Evolutionary conservation across 225 moss, liverwort and hornwort genomes (phyloP), one percentile per base, ranked within the genome.

Genomic region (Bryoerythrophyllum caledonicum): DNA sequence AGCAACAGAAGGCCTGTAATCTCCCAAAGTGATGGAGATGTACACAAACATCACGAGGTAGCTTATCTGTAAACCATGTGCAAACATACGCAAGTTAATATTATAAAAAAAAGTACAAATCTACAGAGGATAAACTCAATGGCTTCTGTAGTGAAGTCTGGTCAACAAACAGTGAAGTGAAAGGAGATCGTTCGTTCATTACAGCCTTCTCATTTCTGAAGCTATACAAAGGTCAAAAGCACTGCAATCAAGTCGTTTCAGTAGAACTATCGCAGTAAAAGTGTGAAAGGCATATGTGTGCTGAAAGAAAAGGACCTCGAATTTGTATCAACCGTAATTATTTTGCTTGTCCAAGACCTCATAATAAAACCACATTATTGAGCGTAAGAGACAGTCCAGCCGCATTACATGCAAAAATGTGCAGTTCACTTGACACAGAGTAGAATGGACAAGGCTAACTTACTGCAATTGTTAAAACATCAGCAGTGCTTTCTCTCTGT

Each of bases 31-130:
- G 46, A 94, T 84, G 37, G 96, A 83, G 72, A 97, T 94, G 81
- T 97, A 97, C 27, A 88, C 68, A 77, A 97, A 97, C 96, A 97
- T 97, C 41, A 97, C 94, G 34, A 91, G 77, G 68, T 97, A 97
- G 85, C 96, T 97, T 54, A 91, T 84, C 96, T 97, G 92, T 74
- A 84, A 80, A 74, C n/a, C 78, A 86, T 4, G 48, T 49, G 44
- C 75, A 73, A 60, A 76, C 49, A 70, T 63, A 60, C 65, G 17
- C 44, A 24, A 28, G 19, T 49, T 49, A 62, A 55, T 73, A 2
- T 68, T 60, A n/a, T n/a, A n/a, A n/a, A n/a, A n/a, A n/a, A n/a
- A n/a, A n/a, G n/a, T n/a, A n/a, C n/a, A n/a, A 32, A 27, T 25
- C 71, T 46, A 70, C 46, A 70, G 23, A 27, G 44, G 26, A 37